These are phyloP conservation scores for Epichloe sylvatica DNA, from an alignment of 2,329 filamentous ascomycete species.

Conservation along the genomic window DNA sequence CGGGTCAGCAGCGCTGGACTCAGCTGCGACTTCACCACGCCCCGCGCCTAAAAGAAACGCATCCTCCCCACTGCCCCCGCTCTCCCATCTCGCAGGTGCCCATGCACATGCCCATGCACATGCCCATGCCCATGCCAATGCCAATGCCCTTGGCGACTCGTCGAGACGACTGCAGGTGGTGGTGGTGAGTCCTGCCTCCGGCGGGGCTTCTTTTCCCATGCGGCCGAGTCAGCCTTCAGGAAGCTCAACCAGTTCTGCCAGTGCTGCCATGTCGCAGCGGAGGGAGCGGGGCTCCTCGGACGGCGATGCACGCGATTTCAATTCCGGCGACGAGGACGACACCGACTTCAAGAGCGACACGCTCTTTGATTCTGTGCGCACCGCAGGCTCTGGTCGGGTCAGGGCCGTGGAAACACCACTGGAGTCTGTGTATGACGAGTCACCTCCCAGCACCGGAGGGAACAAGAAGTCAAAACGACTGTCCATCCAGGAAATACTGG, in stretches of 20 bases:
- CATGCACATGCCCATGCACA: slow-evolving; percentile 20
- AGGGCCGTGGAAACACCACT: slow-evolving; percentile 56
- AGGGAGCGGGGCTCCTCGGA: slow-evolving; percentile 50
- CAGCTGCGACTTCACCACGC: slow-evolving; percentile 11
- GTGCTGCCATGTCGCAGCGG: slow-evolving; percentile 25
- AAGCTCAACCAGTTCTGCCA: slow-evolving; percentile 25
- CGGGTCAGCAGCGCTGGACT: slow-evolving; percentile 7
- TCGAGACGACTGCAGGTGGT: slow-evolving; percentile 21
- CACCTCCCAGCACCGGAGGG: slow-evolving; percentile 45
- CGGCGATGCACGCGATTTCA: slow-evolving; percentile 47
- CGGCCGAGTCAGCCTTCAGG: slow-evolving; percentile 30
- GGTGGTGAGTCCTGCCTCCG: slow-evolving; percentile 28
- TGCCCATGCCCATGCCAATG: too few relatives aligned
- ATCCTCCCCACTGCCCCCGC: slow-evolving; percentile 42
- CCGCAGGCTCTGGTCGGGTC: slow-evolving; percentile 51
- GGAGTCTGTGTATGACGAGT: slow-evolving; percentile 72
- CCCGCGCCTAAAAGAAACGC: slow-evolving; percentile 28
- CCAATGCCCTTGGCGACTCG: slow-evolving; percentile 35
- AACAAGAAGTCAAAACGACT: slow-evolving; percentile 39
- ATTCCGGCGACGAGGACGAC: slow-evolving; percentile 62
- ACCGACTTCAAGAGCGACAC: slow-evolving; percentile 68
- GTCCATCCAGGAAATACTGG: slow-evolving; percentile 46
- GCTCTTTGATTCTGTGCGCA: slow-evolving; percentile 63
- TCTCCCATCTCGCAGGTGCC: slow-evolving; percentile 37
- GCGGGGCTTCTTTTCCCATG: slow-evolving; percentile 22